Percentiles rank a stretch among this genome's conserved stretches.
Conservation (phyloP, 192 early-diverging fungal species). For the Mortierella alpina region DNA sequence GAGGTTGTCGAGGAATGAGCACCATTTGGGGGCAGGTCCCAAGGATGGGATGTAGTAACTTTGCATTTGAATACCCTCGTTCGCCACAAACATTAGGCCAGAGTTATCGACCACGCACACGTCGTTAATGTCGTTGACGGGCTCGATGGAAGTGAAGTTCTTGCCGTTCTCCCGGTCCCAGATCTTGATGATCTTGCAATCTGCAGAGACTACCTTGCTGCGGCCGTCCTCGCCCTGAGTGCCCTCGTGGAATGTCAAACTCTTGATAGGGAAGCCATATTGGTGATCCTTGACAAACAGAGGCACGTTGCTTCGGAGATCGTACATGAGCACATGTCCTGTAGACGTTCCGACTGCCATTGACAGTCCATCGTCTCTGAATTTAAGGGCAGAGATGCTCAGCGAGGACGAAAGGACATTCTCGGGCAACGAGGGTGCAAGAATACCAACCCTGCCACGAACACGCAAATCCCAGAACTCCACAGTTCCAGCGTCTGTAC, state of each 20-base stretch:
- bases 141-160: conserved; percentile 92
- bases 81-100: conserved; percentile 90
- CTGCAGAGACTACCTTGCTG: conserved; percentile 87
- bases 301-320: conserved; percentile 87
- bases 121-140: conserved; percentile 93
- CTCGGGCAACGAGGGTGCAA: conserved; percentile 64
- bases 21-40: conserved; percentile 94
- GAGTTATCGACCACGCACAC: conserved; percentile 83
- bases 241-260: conserved; percentile 80
- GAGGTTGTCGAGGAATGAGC: conserved; percentile 94
- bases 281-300: conserved; percentile 96
- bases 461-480: conserved; percentile 98
- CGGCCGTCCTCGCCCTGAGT: conserved; percentile 60
- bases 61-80: conserved; percentile 93
- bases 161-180: conserved; percentile 90
- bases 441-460: conserved; percentile 77
- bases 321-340: conserved; percentile 93
- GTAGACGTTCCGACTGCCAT: conserved; percentile 89
- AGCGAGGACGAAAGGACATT: conserved; percentile 36
- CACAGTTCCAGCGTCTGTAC: conserved; percentile 85
- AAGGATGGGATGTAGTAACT: conserved; percentile 92
- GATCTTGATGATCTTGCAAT: conserved; percentile 92
- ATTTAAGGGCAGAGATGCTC: conserved; percentile 76
- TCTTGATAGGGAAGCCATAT: conserved; percentile 94
- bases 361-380: conserved; percentile 87